Conservation (phyloP, 306 rosid species). For the Ochetophila trinervis region DNA sequence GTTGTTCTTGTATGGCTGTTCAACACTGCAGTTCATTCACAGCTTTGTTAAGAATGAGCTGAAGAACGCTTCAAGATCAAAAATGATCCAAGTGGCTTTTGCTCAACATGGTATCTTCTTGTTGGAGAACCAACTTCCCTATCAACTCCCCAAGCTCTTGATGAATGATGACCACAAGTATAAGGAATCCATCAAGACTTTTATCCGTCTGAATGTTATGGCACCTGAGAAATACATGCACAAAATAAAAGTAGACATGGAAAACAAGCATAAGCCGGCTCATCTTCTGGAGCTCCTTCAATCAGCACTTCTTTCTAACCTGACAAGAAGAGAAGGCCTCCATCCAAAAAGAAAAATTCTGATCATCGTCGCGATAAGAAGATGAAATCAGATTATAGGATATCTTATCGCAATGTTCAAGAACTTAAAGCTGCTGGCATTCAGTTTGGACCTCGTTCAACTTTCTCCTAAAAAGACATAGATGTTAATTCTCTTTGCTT, state of each 20-base stretch:
- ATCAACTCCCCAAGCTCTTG: slow-evolving; percentile 8
- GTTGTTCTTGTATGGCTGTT: slow-evolving; percentile 28
- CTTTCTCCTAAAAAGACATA: neutral
- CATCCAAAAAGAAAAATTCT: neutral
- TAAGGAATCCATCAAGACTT: neutral
- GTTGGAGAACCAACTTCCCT: slow-evolving; percentile 36
- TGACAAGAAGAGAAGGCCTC: fast-evolving
- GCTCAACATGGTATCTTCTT: slow-evolving; percentile 23
- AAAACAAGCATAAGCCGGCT: neutral
- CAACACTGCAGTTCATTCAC: slow-evolving; percentile 5
- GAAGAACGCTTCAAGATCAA: neutral
- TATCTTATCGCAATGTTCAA: slow-evolving; percentile 17
- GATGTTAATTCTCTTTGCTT: neutral
- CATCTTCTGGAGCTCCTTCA: slow-evolving; percentile 24
- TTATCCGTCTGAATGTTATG: neutral
- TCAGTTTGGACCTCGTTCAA: neutral
- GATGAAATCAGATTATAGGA: neutral
- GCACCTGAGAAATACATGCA: neutral
- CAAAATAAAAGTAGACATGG: neutral
- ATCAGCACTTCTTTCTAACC: neutral
- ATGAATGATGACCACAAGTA: neutral
- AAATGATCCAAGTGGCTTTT: neutral
- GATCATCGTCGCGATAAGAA: neutral
- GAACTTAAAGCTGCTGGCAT: slow-evolving; percentile 26
- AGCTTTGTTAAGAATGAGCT: neutral